phyloP scores from a whole-genome alignment of 768 basidiomycete species.

The Lactarius deliciosus region DNA sequence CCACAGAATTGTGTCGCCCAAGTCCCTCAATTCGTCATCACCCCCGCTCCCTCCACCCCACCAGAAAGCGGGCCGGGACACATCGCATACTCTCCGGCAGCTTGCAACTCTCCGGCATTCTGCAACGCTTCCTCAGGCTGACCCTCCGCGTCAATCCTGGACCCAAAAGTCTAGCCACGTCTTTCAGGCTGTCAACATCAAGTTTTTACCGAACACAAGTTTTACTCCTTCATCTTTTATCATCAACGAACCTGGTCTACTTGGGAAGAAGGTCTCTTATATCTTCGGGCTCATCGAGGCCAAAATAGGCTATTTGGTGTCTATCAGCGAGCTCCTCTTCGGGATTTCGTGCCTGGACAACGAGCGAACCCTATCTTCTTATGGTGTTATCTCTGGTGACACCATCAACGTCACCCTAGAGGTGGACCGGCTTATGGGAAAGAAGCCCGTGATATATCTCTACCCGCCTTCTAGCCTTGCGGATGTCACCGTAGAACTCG shows the following conservation, averaged over 20 bases:
- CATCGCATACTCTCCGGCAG: too few relatives aligned
- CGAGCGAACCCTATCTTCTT: not conserved
- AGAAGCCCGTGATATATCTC: constrained; percentile 22
- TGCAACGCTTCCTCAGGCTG: too few relatives aligned
- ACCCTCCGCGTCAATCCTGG: too few relatives aligned
- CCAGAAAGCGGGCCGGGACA: too few relatives aligned
- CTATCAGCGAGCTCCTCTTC: not conserved
- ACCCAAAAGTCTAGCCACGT: too few relatives aligned
- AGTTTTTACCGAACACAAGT: not conserved
- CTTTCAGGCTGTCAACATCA: not conserved
- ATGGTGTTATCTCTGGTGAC: not conserved
- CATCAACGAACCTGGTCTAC: not conserved
- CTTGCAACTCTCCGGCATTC: not conserved
- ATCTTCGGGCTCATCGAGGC: not conserved
- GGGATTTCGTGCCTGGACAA: not conserved
- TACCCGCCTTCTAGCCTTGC: constrained; percentile 10
- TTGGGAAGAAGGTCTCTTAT: constrained; percentile 1
- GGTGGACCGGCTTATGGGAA: not conserved
- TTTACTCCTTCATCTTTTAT: not conserved
- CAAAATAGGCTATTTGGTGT: not conserved
- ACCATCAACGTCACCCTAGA: not conserved
- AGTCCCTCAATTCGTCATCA: too few relatives aligned
- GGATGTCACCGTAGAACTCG: constrained; percentile 15
- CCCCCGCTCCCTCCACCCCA: too few relatives aligned
- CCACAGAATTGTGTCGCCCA: not conserved